Evolutionary conservation across 257 asterid species (phyloP), one percentile per base, ranked within the genome.

Genomic region (Plectranthus barbatus): DNA sequence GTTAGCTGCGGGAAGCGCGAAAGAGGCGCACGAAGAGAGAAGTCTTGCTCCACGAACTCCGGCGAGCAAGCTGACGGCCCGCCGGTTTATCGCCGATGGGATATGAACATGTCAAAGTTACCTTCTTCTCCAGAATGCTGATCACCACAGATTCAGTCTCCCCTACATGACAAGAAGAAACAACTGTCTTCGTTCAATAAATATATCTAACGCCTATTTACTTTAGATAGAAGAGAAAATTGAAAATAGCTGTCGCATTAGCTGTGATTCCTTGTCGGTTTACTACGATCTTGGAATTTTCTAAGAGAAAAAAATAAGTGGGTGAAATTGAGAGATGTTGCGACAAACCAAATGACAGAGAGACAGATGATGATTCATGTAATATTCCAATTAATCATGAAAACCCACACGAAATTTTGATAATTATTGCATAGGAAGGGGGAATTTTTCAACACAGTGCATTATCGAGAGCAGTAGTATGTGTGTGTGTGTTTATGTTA

Each of bases 81-180:
- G 74, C 14, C 51, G 67, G 50, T 48, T 66, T 67, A 10, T 60
- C 66, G 7, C 72, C 24, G 9, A 31, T 14, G 5, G 84, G 77
- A 62, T 70, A 64, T 68, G 68, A 70, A 68, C 82, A 82, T n/a
- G 91, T 89, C 33, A 89, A 75, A 1, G 89, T 84, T 2, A 89
- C 91, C 70, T 70, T 88, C 74, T 90, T 90, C 74, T 87, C 91
- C 70, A 79, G 8, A 55, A 90, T 80, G 71, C 93, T 85, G 12
- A 84, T 67, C 85, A 79, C 71, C 81, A 87, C 86, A 0, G 96
- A 83, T 62, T 87, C 79, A 34, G 86, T 82, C 60, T 83, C 95
- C 23, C 95, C 97, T 90, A 72, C 33, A 63, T 54, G 2, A 62
- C 24, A 9, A 55, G 63, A 26, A 11, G 37, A 5, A 1, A 0